Base-by-base conservation (phyloP, 176 grass and related monocot genomes). In the Bromus sterilis region DNA sequence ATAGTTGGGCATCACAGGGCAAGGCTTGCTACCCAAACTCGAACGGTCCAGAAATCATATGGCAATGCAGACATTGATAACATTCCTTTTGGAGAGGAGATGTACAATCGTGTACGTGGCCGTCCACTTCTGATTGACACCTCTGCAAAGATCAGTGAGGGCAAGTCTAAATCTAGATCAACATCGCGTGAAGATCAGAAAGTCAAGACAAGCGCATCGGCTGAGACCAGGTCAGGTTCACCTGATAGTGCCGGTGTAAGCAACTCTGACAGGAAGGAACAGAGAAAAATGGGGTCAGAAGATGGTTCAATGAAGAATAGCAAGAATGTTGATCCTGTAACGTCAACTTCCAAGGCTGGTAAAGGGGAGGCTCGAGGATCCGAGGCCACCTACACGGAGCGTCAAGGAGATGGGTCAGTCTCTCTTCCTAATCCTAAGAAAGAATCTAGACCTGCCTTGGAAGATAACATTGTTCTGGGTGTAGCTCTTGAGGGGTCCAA, bases 41-140 rank as follows among this genome's bases (percentile, higher is more conserved):
- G 96, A 76, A 99, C 96, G 21, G 93, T 99, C 73, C 96, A 99
- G 58, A 99, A 99, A 89, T 86, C 90, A 74, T 99, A 99, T 61
- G 91, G 91, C 66, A 92, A 99, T 49, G 91, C 91, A 75, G 91
- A 99, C 51, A 84, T 90, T 3, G 93, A 95, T 69, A 99, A 93
- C 51, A 87, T 99, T 88, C 96, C 96, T 67, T 99, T 82, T 83
- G 89, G 90, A 68, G 93, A 99, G 46, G 92, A 78, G 30, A 89
- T 93, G 33, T 92, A 90, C 65, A 87, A 55, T 25, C 91, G 77
- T 59, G 78, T 89, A 13, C 76, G 72, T 15, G 81, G 64, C 48
- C 93, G 85, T 16, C 96, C 93, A 51, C 89, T 95, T 87, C 74
- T 99, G 73, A 89, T 99, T 51, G 96, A 99, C 69, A 84, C 93